Conservation (phyloP, 306 rosid species). For the Pterocarpus santalinus region DNA sequence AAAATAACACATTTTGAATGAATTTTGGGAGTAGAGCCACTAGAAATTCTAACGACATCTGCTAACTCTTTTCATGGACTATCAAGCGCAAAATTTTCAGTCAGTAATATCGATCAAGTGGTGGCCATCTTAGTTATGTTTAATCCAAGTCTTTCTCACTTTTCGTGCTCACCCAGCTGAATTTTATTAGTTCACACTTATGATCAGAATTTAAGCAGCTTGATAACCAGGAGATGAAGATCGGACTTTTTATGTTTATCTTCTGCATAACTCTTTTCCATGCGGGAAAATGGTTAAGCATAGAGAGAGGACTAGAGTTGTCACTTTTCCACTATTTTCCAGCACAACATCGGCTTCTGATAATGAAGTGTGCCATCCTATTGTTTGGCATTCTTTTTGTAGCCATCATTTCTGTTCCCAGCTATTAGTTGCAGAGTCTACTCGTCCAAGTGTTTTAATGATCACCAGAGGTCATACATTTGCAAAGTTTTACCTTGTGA, state of each 20-base stretch:
- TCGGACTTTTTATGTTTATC: constrained; percentile 23
- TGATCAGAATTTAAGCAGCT: constrained; percentile 3
- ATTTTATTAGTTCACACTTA: constrained; percentile 25
- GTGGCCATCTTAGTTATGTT: constrained; percentile 6
- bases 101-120: constrained; percentile 7
- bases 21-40: background rate
- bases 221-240: constrained; percentile 25
- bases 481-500: constrained; percentile 9
- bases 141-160: background rate
- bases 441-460: constrained; percentile 14
- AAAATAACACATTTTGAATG: background rate
- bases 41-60: constrained; percentile 11
- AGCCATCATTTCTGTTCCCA: constrained; percentile 30
- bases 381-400: constrained; percentile 9
- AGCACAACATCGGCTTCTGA: constrained; percentile 4
- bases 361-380: constrained; percentile 16
- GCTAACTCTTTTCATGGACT: background rate
- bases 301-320: constrained; percentile 26
- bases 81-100: background rate
- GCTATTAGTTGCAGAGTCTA: constrained; percentile 23
- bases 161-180: background rate
- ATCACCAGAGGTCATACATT: constrained; percentile 10
- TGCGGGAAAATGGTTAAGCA: constrained; percentile 32
- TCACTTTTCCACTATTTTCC: constrained; percentile 6
- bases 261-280: constrained; percentile 23